A percentile compares a stretch with the other conserved stretches of the same genome.
phyloP scores from a whole-genome alignment of 106 monocot genomes.

The Acorus gramineus region DNA sequence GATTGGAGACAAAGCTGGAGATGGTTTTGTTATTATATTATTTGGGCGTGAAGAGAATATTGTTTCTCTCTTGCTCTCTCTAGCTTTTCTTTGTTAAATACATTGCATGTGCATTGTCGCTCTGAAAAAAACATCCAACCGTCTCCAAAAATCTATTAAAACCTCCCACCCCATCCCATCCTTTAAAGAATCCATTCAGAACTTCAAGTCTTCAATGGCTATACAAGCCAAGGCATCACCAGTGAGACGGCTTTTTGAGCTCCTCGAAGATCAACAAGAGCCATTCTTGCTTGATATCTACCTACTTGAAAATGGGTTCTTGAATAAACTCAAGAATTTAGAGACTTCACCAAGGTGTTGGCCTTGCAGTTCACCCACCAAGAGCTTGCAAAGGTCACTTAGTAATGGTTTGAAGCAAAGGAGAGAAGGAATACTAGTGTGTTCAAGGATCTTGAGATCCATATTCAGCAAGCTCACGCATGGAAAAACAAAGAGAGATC shows the following conservation, averaged over 20 bases:
- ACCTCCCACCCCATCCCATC: too few species aligned
- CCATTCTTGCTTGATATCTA: slow-evolving; percentile 49
- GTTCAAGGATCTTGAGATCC: slow-evolving; percentile 1
- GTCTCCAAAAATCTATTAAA: too few species aligned
- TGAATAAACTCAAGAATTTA: slow-evolving; percentile 8
- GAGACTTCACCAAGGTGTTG: slow-evolving; percentile 19
- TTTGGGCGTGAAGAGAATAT: too few species aligned
- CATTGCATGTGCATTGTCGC: too few species aligned
- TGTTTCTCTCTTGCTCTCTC: too few species aligned
- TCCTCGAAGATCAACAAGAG: slow-evolving; percentile 71
- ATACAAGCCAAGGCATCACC: not conserved
- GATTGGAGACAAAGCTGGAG: too few species aligned
- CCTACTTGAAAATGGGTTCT: slow-evolving; percentile 45
- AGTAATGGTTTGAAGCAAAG: slow-evolving; percentile 7
- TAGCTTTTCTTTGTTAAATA: too few species aligned
- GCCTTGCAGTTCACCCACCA: slow-evolving; percentile 18
- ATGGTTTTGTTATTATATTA: too few species aligned
- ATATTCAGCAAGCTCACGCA: slow-evolving; percentile 13
- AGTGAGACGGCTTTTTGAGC: slow-evolving; percentile 48
- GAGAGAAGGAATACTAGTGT: not conserved
- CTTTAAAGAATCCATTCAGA: too few species aligned
- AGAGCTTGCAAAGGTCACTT: slow-evolving; percentile 12
- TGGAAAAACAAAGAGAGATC: slow-evolving; percentile 1
- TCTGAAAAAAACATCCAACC: too few species aligned
- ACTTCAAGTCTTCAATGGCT: too few species aligned